Evolutionary conservation across 2,329 filamentous ascomycete genomes (phyloP).

Genomic region (Aspergillus texensis): DNA sequence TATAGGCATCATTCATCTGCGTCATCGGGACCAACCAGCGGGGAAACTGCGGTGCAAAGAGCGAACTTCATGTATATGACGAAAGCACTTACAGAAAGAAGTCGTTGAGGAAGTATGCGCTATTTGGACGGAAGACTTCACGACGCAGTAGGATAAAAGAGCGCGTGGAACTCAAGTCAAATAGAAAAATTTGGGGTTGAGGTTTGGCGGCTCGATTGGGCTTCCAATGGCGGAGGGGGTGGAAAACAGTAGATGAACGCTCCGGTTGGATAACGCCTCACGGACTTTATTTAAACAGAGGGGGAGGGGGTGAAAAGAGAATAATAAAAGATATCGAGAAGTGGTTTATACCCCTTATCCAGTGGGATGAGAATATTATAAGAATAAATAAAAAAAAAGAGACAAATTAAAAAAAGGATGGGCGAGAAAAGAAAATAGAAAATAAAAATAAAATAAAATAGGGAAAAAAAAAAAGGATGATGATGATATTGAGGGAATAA

Average conservation of each 20-base stretch:
- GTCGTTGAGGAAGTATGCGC: neutral
- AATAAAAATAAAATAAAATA: constrained; percentile 5
- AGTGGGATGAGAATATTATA: neutral
- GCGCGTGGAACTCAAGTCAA: neutral
- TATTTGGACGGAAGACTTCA: neutral
- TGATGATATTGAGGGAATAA: constrained; percentile 3
- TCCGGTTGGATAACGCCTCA: constrained; percentile 1
- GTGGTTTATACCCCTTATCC: constrained; percentile 1
- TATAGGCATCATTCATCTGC: constrained; percentile 9
- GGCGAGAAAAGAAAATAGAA: neutral
- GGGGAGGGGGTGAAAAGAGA: neutral
- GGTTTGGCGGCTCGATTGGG: neutral
- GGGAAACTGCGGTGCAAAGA: constrained; percentile 7
- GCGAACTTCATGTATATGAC: neutral
- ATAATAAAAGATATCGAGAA: constrained; percentile 2
- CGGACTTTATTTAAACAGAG: constrained; percentile 7
- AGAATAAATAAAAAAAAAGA: neutral
- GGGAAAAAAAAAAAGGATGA: constrained; percentile 7
- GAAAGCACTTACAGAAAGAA: constrained; percentile 12
- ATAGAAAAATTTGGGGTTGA: constrained; percentile 2
- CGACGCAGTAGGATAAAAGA: neutral
- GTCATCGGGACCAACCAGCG: constrained; percentile 15
- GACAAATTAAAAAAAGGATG: neutral
- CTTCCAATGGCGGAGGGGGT: constrained; percentile 9
- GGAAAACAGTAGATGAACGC: neutral